Evolutionary conservation across 441 rosid species (phyloP), one percentile per base, ranked within the genome.

Genomic region (Dalechampia spathulata): DNA sequence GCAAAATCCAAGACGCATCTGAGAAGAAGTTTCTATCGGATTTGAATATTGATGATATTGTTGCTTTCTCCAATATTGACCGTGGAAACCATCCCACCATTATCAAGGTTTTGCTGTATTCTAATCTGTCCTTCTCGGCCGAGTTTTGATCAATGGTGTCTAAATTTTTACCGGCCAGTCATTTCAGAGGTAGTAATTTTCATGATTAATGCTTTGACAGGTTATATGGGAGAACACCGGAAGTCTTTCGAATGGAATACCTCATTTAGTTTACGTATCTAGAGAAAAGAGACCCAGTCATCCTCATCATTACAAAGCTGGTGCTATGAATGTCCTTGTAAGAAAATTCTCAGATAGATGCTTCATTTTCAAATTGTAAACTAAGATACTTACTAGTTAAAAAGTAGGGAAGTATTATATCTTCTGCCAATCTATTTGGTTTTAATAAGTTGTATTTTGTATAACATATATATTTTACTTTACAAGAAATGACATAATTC

Each of bases 241-340:
- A 38, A 74, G 59, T 37, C 13, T 2, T 30, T 58, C 63, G 1
- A 63, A 71, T 25, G 79, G 64, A 7, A 42, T 86, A 38, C 93
- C 95, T 3, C 79, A 69, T 58, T 28, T 90, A 60, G 64, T 85
- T 7, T 90, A 90, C 46, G 48, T 86, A 37, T 77, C 97, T 1
- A 74, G 95, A 47, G 93, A 86, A 73, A 84, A 90, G 69, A 49
- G 53, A 22, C 76, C 77, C 16, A 68, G 72, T 27, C 68, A 73
- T 41, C 57, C 67, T 0, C 93, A 90, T 57, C 79, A 78, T 53
- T 85, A 78, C 75, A 84, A 86, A 72, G 85, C 95, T 3, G 90
- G 90, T 25, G 95, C 95, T n/a, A 82, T 90, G 97, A 90, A 90
- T 50, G 80, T 77, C 32, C 64, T 90, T 30, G 93, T 86, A 66